Percentiles rank a stretch among this genome's conserved stretches.
These are phyloP conservation scores for Pythium coloratum DNA, from an alignment of 352 stramenopile species.

Conservation along the genomic window DNA sequence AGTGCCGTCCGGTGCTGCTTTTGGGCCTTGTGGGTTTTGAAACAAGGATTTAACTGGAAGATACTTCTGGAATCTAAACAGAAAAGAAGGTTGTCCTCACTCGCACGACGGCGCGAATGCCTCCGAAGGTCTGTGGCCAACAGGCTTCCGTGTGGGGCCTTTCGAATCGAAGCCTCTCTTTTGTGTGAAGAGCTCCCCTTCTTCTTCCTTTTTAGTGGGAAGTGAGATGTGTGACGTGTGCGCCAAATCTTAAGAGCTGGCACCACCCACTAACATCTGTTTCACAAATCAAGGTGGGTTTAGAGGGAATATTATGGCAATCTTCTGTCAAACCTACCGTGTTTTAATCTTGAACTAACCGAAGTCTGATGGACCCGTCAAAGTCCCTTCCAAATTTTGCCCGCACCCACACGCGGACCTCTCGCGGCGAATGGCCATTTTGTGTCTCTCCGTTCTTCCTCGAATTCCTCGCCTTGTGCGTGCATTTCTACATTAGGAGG, in stretches of 20 bases:
- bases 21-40: too few relatives aligned
- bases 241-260: background rate
- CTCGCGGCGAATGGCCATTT: background rate
- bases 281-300: background rate
- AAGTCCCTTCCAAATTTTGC: background rate
- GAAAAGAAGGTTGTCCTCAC: too few relatives aligned
- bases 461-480: background rate
- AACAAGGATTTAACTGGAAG: too few relatives aligned
- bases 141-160: too few relatives aligned
- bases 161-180: too few relatives aligned
- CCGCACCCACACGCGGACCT: background rate
- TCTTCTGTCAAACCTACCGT: background rate
- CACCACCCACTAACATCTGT: background rate
- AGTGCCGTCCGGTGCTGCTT: too few relatives aligned
- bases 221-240: background rate
- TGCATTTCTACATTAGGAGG: background rate
- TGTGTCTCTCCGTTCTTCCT: background rate
- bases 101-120: too few relatives aligned
- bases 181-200: too few relatives aligned
- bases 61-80: too few relatives aligned
- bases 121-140: too few relatives aligned
- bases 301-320: background rate
- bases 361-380: background rate
- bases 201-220: too few relatives aligned
- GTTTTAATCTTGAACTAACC: background rate